Conservation (phyloP, 2,329 filamentous ascomycete species). For the Stenocarpella maydis region DNA sequence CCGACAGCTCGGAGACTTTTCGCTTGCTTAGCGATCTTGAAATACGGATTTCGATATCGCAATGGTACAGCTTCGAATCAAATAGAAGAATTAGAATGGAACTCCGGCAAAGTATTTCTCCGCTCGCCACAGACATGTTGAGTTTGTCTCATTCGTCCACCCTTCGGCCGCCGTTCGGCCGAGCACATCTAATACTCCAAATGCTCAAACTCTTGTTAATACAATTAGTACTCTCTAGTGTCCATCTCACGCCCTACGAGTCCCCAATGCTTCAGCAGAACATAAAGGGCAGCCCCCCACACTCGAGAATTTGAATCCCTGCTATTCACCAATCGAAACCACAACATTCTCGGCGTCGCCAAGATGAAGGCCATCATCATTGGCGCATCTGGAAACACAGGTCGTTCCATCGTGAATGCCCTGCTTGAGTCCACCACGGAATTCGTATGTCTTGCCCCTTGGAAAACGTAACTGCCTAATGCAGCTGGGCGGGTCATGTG, state of each 20-base stretch:
- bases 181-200: neutral
- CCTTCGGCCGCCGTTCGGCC: neutral
- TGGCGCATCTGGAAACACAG: slow-evolving; percentile 25
- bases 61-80: neutral
- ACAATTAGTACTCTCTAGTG: neutral
- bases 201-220: neutral
- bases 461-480: neutral
- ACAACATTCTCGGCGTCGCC: neutral
- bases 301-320: neutral
- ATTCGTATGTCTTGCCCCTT: slow-evolving; percentile 40
- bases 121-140: neutral
- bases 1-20: slow-evolving; percentile 6
- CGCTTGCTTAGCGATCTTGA: neutral
- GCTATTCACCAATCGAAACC: no score
- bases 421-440: slow-evolving; percentile 44
- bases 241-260: neutral
- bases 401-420: slow-evolving; percentile 28
- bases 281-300: neutral
- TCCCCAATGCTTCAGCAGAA: neutral
- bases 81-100: neutral
- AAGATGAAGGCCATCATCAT: slow-evolving; percentile 22
- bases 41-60: neutral
- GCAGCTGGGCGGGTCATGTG: neutral
- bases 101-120: neutral
- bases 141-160: neutral